These are phyloP conservation scores for Saccharomycopsis fodiens DNA, from an alignment of 805 yeast species.

Conservation along the genomic window DNA sequence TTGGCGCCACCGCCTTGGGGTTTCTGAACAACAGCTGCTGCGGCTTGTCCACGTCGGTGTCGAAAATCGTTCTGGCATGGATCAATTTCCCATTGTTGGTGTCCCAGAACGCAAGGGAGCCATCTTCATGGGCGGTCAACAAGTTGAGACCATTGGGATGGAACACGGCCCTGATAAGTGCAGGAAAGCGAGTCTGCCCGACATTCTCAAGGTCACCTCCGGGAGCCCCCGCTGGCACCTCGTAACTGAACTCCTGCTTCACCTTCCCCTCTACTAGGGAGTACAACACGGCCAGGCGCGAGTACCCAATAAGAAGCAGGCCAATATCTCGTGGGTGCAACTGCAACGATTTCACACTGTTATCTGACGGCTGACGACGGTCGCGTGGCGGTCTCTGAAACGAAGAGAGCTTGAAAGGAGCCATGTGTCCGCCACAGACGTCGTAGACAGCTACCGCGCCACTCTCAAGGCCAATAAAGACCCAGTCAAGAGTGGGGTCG, in stretches of 20 bases:
- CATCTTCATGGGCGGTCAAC: slow-evolving; percentile 72
- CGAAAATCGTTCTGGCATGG: slow-evolving; percentile 66
- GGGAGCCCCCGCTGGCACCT: slow-evolving; percentile 57
- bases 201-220: slow-evolving; percentile 49
- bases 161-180: slow-evolving; percentile 51
- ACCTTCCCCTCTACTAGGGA: slow-evolving; percentile 48
- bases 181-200: slow-evolving; percentile 33
- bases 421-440: slow-evolving; percentile 64
- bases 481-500: slow-evolving; percentile 88
- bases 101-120: slow-evolving; percentile 90
- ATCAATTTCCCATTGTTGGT: slow-evolving; percentile 65
- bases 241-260: slow-evolving; percentile 51
- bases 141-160: slow-evolving; percentile 92
- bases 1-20: slow-evolving; percentile 20
- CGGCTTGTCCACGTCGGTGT: slow-evolving; percentile 54
- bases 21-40: slow-evolving; percentile 24
- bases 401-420: slow-evolving; percentile 63
- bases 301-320: slow-evolving; percentile 63
- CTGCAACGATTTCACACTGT: slow-evolving; percentile 55
- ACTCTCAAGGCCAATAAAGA: slow-evolving; percentile 69
- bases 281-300: slow-evolving; percentile 58
- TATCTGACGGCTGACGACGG: slow-evolving; percentile 5
- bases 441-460: slow-evolving; percentile 72
- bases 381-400: slow-evolving; percentile 42
- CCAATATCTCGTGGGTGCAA: slow-evolving; percentile 92